These are phyloP conservation scores for Fibroporia radiculosa DNA, from an alignment of 768 basidiomycete species.

Conservation along the genomic window DNA sequence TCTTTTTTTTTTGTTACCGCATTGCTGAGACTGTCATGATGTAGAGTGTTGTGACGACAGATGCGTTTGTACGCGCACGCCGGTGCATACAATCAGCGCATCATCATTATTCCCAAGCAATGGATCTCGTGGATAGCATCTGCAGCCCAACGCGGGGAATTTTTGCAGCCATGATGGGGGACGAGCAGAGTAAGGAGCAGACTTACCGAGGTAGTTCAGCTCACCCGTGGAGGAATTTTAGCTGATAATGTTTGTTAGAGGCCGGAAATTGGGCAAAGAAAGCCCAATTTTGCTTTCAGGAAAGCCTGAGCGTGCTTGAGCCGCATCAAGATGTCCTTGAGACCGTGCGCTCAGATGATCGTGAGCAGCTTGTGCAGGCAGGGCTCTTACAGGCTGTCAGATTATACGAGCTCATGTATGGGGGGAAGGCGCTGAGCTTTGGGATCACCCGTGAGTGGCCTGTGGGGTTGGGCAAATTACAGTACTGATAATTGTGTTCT, in stretches of 20 bases:
- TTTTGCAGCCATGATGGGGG: conserved; percentile 13
- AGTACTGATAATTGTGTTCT: neutral
- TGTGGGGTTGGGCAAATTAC: neutral
- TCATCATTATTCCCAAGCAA: conserved; percentile 14
- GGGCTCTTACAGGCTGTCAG: conserved; percentile 14
- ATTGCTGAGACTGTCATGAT: neutral
- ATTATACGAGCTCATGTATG: conserved; percentile 19
- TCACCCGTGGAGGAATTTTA: neutral
- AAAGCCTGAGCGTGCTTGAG: conserved; percentile 11
- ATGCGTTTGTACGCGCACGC: conserved; percentile 11
- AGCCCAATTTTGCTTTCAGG: conserved; percentile 17
- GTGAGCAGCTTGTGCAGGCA: conserved; percentile 8
- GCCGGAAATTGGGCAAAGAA: conserved; percentile 14
- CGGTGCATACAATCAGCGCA: conserved; percentile 15
- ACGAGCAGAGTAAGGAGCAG: conserved; percentile 17
- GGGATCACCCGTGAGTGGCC: conserved; percentile 16
- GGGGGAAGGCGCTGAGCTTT: conserved; percentile 14
- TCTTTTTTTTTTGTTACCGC: neutral
- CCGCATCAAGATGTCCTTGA: conserved; percentile 14
- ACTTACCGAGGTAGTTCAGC: conserved; percentile 12
- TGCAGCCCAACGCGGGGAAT: conserved; percentile 15
- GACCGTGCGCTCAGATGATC: conserved; percentile 5
- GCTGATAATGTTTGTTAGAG: conserved; percentile 4
- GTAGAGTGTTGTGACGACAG: conserved; percentile 11
- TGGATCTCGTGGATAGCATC: conserved; percentile 16